Conservation (phyloP, 139 green algal species). For the Closterium sp. region DNA sequence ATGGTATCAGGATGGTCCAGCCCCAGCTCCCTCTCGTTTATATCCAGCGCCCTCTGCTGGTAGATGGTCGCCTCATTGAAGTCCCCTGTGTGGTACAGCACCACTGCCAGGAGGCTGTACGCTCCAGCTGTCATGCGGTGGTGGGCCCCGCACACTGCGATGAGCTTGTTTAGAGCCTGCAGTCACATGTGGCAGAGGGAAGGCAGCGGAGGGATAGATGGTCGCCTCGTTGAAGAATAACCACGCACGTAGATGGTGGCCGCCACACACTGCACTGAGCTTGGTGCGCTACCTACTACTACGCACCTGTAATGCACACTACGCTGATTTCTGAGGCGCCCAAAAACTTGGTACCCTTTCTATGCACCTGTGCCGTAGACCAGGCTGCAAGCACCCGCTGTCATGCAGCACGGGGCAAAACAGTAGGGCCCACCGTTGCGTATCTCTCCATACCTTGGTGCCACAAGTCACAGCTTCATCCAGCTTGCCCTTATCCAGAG, state of each 20-base stretch:
- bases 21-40: conserved; percentile 57
- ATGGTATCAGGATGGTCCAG: conserved; percentile 61
- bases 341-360: no score
- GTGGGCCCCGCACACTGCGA: conserved; percentile 41
- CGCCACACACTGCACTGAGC: no score
- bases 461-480: conserved; percentile 48
- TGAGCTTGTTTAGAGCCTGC: conserved; percentile 46
- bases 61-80: conserved; percentile 55
- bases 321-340: no score
- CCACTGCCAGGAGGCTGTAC: conserved; percentile 56
- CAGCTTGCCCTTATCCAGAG: conserved; percentile 56
- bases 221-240: no score
- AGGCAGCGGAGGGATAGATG: not conserved
- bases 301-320: no score
- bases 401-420: conserved; percentile 36
- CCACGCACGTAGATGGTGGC: no score
- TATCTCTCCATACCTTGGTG: conserved; percentile 47
- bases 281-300: no score
- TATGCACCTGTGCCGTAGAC: conserved; percentile 49
- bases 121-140: conserved; percentile 55
- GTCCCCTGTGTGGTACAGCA: conserved; percentile 62
- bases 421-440: conserved; percentile 47
- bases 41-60: conserved; percentile 50
- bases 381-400: conserved; percentile 54
- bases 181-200: not conserved